Evolutionary conservation across 2,329 filamentous ascomycete species (phyloP), one percentile per base, ranked within the genome.

Genomic region (Epichloe sp.): DNA sequence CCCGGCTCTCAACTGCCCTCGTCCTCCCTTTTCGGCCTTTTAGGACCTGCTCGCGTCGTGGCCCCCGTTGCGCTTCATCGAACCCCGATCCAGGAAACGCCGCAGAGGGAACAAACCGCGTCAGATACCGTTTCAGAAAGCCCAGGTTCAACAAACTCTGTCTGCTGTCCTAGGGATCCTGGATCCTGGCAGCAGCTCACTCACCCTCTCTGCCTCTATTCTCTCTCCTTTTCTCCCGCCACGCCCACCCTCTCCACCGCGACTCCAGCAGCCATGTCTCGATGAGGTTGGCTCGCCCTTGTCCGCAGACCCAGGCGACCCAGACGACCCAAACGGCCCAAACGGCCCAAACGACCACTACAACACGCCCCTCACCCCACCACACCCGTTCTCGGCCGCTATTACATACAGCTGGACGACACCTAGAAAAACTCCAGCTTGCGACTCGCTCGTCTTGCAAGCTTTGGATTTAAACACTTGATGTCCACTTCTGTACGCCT

Each of bases 201-300:
- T 42, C 50, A 44, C 52, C 31, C 15, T 43, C 19, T 23, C 10
- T 37, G 49, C 23, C 35, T 48, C 44, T 43, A 47, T 26, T 26
- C 26, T 46, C 14, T 41, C 15, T 4, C 21, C 5, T 10, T 21
- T 26, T 38, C 12, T 35, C 15, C 14, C 46, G 46, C 38, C 47
- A 42, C 38, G 26, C 47, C 50, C 50, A 52, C 52, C 48, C 52
- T 51, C 54, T 54, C 26, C 35, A 35, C 42, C 49, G 37, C 46
- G 19, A 58, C 61, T 63, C 62, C 63, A 64, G 36, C 46, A 64
- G 36, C 46, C 62, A 66, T 68, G 64, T 62, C 66, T 68, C 68
- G 68, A 74, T 72, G 69, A 71, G 68, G 68, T 64, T 68, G 66
- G 63, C 62, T 65, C 62, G 64, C 62, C 45, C 60, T 65, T 62